Evolutionary conservation across 2,329 filamentous ascomycete genomes (phyloP), one percentile per base, ranked within the genome.

Genomic region (Nigrospora oryzae): DNA sequence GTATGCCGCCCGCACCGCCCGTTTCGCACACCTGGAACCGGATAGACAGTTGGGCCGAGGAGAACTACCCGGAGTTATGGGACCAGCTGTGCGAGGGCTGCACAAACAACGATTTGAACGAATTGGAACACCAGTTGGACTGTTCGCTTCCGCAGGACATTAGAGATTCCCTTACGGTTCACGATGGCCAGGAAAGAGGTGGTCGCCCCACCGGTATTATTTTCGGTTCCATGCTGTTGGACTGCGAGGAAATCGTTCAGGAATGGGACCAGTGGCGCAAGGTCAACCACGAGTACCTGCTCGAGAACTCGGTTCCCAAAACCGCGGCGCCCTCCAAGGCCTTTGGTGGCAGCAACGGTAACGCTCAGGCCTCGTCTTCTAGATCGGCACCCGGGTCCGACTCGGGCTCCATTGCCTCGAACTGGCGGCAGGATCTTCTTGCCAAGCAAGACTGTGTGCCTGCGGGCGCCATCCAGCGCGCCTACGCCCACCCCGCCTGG

Each of bases 221-320:
- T 49, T 97, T 98, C 57, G 80, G 90, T 48, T 85, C 81, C 62
- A 98, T 98, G 93, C 70, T 98, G 51, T 79, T 98, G 46, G 93
- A 98, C 64, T 97, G 93, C 60, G 93, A 98, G 65, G 93, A 98
- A 62, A 95, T 98, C 55, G 84, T 95, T 17, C 89, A 96, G 63
- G 93, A 98, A 63, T 97, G 91, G 88, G 85, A 87, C 57, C 94
- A 95, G 61, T 98, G 93, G 93, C 83, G 89, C 56, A 83, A 80
- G 51, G 93, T 98, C 50, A 95, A 95, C 60, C 82, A 91, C 47
- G 88, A 96, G 60, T 95, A 86, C 63, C 75, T 97, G 47, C 74
- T 79, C 36, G 74, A 80, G 62, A 80, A 64, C 40, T 68, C 65
- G 57, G 74, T 70, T 53, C 71, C 63, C 61, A 82, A 67, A 45